These are phyloP conservation scores for Candida piceae DNA, from an alignment of 805 yeast species.

Conservation along the genomic window DNA sequence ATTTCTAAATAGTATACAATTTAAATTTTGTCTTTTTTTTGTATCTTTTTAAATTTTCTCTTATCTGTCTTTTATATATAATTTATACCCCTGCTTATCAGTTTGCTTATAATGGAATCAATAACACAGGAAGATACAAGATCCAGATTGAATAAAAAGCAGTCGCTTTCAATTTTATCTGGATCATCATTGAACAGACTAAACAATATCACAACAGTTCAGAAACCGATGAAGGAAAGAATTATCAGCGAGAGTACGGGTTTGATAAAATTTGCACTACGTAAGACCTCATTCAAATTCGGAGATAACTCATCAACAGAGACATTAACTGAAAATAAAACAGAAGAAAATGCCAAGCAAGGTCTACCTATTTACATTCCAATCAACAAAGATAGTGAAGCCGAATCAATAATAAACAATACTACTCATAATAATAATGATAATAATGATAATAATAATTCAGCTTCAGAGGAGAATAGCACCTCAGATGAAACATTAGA, in stretches of 20 bases:
- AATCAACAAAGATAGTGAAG: slow-evolving; percentile 20
- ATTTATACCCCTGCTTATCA: too few species aligned
- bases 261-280: slow-evolving; percentile 38
- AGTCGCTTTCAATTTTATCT: slow-evolving; percentile 30
- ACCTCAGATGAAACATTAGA: neutral
- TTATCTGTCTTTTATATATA: too few species aligned
- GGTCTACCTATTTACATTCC: slow-evolving; percentile 36
- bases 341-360: slow-evolving; percentile 7
- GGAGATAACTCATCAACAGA: neutral
- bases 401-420: too few species aligned
- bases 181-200: slow-evolving; percentile 23
- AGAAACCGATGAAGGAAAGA: slow-evolving; percentile 33
- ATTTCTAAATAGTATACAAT: too few species aligned
- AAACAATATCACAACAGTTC: slow-evolving; percentile 8
- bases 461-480: neutral
- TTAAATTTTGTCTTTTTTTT: too few species aligned
- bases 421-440: too few species aligned
- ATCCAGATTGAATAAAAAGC: slow-evolving; percentile 27
- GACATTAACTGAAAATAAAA: neutral
- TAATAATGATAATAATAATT: neutral
- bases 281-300: slow-evolving; percentile 6
- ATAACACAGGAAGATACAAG: too few species aligned
- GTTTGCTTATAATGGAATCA: too few species aligned
- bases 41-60: too few species aligned
- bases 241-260: slow-evolving; percentile 49